These are phyloP conservation scores for Suillus lakei DNA, from an alignment of 768 basidiomycete species.

Conservation along the genomic window DNA sequence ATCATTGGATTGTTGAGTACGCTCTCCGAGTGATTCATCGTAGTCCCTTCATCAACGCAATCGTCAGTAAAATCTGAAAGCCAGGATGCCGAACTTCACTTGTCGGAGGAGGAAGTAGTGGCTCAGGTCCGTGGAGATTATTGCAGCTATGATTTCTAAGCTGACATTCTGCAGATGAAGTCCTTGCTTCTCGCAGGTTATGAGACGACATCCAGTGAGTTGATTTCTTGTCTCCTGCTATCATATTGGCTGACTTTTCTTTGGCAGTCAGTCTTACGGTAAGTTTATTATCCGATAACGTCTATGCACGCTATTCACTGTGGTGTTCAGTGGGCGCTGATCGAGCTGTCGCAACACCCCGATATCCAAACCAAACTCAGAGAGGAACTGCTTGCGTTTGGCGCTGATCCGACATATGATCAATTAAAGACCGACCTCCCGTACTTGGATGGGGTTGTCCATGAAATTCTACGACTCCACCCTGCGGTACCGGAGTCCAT, in stretches of 20 bases:
- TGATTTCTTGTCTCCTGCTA: neutral
- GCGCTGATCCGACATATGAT: constrained; percentile 56
- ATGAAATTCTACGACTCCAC: constrained; percentile 50
- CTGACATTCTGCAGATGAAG: constrained; percentile 17
- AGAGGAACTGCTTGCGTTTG: constrained; percentile 49
- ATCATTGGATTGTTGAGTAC: constrained; percentile 30
- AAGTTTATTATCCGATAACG: neutral
- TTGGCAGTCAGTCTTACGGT: constrained; percentile 23
- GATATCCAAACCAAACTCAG: constrained; percentile 53
- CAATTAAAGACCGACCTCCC: constrained; percentile 53
- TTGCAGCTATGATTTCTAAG: neutral
- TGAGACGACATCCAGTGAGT: constrained; percentile 26
- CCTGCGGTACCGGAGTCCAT: constrained; percentile 35
- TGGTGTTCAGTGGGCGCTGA: constrained; percentile 53
- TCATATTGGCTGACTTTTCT: neutral
- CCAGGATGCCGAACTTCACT: constrained; percentile 23
- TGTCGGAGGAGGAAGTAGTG: constrained; percentile 33
- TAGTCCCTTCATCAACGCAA: neutral
- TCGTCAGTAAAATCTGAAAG: constrained; percentile 42
- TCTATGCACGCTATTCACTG: neutral
- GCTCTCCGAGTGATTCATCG: constrained; percentile 22
- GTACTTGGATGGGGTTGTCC: constrained; percentile 56
- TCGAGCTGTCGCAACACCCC: constrained; percentile 54
- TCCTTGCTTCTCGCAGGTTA: constrained; percentile 23
- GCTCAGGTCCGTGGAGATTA: constrained; percentile 18